A percentile compares a stretch with the other conserved stretches of the same genome.
phyloP scores from a whole-genome alignment of 768 basidiomycete genomes.

The Hericium coralloides region DNA sequence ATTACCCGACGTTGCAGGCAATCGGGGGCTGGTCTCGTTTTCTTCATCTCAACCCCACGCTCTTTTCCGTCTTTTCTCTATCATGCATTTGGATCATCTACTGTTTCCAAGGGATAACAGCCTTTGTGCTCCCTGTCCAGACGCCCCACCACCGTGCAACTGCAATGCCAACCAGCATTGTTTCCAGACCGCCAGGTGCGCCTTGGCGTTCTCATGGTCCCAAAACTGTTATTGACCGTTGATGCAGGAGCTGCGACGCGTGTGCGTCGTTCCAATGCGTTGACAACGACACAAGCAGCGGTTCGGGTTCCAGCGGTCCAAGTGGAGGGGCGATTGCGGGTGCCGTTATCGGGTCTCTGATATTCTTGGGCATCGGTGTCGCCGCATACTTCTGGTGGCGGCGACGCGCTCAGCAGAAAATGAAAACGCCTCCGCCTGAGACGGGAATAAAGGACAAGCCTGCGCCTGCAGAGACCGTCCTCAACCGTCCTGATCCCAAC shows the following conservation, averaged over 20 bases:
- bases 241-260: slow-evolving; percentile 44
- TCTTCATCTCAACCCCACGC: slow-evolving; percentile 1
- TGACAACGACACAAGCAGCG: slow-evolving; percentile 14
- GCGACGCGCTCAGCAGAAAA: slow-evolving; percentile 30
- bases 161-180: slow-evolving; percentile 51
- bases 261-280: slow-evolving; percentile 52
- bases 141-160: slow-evolving; percentile 37
- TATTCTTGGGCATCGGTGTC: slow-evolving; percentile 47
- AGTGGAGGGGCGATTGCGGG: slow-evolving; percentile 70
- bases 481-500: slow-evolving; percentile 74
- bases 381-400: slow-evolving; percentile 57
- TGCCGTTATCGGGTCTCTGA: slow-evolving; percentile 54
- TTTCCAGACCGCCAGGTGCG: slow-evolving; percentile 50
- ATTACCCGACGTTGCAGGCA: not conserved
- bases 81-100: slow-evolving; percentile 16
- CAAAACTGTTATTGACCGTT: not conserved
- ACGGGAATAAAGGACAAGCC: slow-evolving; percentile 41
- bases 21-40: not conserved
- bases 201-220: slow-evolving; percentile 7
- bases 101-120: slow-evolving; percentile 14
- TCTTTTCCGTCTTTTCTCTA: slow-evolving; percentile 1
- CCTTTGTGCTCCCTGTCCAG: slow-evolving; percentile 38
- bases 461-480: slow-evolving; percentile 67
- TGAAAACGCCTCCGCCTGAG: slow-evolving; percentile 29
- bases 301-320: slow-evolving; percentile 27